Conservation (phyloP, 345 rosid genomes). For the Viola odorata region DNA sequence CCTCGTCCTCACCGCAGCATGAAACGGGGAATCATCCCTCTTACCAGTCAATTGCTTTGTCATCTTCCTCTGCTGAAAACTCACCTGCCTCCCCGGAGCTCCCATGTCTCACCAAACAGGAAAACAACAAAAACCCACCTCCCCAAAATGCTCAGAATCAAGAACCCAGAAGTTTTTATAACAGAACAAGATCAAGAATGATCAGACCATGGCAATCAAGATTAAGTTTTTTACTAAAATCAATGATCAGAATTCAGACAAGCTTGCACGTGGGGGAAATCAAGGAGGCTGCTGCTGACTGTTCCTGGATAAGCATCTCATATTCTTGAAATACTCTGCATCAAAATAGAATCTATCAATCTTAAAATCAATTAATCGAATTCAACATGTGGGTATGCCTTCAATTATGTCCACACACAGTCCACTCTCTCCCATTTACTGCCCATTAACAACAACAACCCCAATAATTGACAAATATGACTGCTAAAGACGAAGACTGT, state of each 20-base stretch:
- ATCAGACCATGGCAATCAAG: not conserved
- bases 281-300: not conserved
- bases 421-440: too few relatives aligned
- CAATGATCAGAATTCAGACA: not conserved
- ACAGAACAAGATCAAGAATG: not conserved
- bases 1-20: slow-evolving; percentile 61
- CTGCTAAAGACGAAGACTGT: not conserved
- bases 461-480: not conserved
- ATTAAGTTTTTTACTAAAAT: not conserved
- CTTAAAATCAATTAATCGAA: not conserved
- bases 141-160: not conserved
- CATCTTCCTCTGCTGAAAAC: slow-evolving; percentile 47
- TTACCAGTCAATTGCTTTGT: slow-evolving; percentile 62
- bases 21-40: slow-evolving; percentile 68
- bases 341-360: slow-evolving; percentile 4
- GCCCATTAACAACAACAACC: not conserved
- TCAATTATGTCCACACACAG: too few relatives aligned
- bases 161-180: not conserved
- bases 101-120: slow-evolving; percentile 15
- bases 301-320: not conserved
- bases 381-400: too few relatives aligned
- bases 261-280: not conserved
- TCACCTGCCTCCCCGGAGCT: slow-evolving; percentile 26
- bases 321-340: slow-evolving; percentile 8
- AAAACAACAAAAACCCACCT: not conserved